Conservation (phyloP, 1,284 basidiomycete species). For the Ceraceosorus bombacis region DNA sequence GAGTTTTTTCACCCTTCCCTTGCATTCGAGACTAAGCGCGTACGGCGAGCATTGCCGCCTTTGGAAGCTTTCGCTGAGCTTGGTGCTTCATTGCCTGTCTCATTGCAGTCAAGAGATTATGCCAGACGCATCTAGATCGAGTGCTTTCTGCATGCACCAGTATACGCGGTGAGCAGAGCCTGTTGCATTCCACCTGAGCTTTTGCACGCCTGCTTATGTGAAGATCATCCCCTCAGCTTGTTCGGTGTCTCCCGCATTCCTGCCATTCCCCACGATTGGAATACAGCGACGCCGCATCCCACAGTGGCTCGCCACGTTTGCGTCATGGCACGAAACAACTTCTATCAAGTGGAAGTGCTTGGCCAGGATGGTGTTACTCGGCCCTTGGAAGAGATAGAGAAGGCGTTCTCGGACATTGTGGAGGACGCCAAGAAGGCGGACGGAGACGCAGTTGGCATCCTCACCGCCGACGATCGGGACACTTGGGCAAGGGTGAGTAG, state of each 20-base stretch:
- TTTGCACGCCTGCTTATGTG: background rate
- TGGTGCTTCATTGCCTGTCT: background rate
- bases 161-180: conserved; percentile 52
- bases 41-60: background rate
- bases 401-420: conserved; percentile 61
- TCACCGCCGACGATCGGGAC: conserved; percentile 75
- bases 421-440: conserved; percentile 61
- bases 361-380: conserved; percentile 43
- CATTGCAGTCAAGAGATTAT: conserved; percentile 53
- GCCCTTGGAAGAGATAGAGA: conserved; percentile 61
- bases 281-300: conserved; percentile 45
- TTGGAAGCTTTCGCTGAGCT: background rate
- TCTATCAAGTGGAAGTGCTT: conserved; percentile 66
- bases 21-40: conserved; percentile 1
- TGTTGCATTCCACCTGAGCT: conserved; percentile 8
- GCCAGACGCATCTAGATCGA: conserved; percentile 54
- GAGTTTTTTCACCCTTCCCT: conserved; percentile 15
- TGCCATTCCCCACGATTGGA: conserved; percentile 51
- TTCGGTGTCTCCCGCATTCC: conserved; percentile 48
- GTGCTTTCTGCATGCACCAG: conserved; percentile 57
- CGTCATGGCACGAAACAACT: conserved; percentile 70
- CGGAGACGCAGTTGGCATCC: conserved; percentile 58
- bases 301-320: conserved; percentile 61
- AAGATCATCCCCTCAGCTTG: conserved; percentile 38
- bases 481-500: conserved; percentile 67